Evolutionary conservation across 2,329 filamentous ascomycete genomes (phyloP), one percentile per base, ranked within the genome.

Genomic region (Pestalotiopsis sp.): DNA sequence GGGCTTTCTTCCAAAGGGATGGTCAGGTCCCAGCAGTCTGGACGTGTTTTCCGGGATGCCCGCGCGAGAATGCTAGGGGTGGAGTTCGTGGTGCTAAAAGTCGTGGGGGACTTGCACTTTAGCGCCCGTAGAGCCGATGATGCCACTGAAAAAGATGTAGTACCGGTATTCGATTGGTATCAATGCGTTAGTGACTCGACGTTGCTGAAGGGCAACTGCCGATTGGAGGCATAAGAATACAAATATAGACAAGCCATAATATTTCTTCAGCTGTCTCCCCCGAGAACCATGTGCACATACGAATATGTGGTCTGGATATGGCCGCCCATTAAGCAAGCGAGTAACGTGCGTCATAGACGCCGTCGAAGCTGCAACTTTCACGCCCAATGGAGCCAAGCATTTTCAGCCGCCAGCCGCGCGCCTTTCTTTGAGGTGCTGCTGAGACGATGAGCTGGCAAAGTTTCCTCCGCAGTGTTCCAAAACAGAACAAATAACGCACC

Each of bases 401-500:
- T 52, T 52, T 52, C 44, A 52, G 44, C 44, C 44, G 44, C 44
- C 44, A 52, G 44, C 44, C 44, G 44, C 44, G 44, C 44, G 44
- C 44, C 30, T 35, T 52, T n/a, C 44, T n/a, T 48, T 48, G 44
- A 48, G 44, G 13, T n/a, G 9, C 44, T 52, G 17, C 17, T 52
- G 44, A 52, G 44, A 52, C 44, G 17, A 52, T 52, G 44, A 52
- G 44, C 7, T 52, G 44, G 17, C 44, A 52, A 9, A n/a, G 20
- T 64, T 9, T 20, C 35, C 40, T 66, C 66, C 70, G 60, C 70
- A 71, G 65, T 66, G 64, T 57, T 70, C 66, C 64, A 61, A 67
- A 39, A 35, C 69, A 71, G 73, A 69, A 73, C 73, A 70, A 64
- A 59, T 68, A 69, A 64, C 44, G 74, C 74, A 58, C 75, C 72